A percentile compares a stretch with the other conserved stretches of the same genome.
These are phyloP conservation scores for Malassezia psittaci DNA, from an alignment of 1,284 basidiomycete species.

Conservation along the genomic window DNA sequence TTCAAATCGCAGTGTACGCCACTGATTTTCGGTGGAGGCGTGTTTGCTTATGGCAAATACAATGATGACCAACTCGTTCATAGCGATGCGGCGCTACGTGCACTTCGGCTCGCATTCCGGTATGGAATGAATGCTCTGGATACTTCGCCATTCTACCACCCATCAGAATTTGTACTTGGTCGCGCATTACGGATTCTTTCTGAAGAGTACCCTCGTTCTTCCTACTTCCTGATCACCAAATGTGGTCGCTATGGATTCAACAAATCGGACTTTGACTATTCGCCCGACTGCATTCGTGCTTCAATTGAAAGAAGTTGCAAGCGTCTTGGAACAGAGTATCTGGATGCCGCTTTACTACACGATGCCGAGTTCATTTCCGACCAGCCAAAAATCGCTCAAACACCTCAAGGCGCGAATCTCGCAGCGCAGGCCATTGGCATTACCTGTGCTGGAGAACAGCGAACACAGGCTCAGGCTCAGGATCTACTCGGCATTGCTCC, in stretches of 20 bases:
- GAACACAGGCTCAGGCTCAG: slow-evolving; percentile 22
- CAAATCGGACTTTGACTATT: slow-evolving; percentile 65
- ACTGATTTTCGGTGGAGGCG: slow-evolving; percentile 38
- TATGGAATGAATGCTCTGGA: slow-evolving; percentile 86
- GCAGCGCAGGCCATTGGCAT: slow-evolving; percentile 14
- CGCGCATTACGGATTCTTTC: slow-evolving; percentile 48
- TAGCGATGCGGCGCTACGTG: slow-evolving; percentile 26
- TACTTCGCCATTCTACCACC: slow-evolving; percentile 69
- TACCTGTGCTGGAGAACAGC: not conserved
- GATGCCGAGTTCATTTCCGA: slow-evolving; percentile 79
- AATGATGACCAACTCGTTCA: slow-evolving; percentile 24
- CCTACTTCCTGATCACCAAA: slow-evolving; percentile 60
- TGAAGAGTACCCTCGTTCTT: slow-evolving; percentile 48
- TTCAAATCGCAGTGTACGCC: slow-evolving; percentile 23
- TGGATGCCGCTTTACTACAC: slow-evolving; percentile 58
- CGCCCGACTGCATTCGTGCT: slow-evolving; percentile 59
- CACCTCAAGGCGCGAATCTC: slow-evolving; percentile 8
- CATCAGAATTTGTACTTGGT: slow-evolving; percentile 79
- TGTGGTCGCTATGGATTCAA: slow-evolving; percentile 70
- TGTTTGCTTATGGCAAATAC: slow-evolving; percentile 42
- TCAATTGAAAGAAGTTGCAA: slow-evolving; percentile 64
- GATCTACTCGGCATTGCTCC: slow-evolving; percentile 33
- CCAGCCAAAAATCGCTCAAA: slow-evolving; percentile 46
- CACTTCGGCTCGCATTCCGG: slow-evolving; percentile 56
- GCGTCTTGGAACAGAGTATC: slow-evolving; percentile 60